Base-by-base conservation (phyloP, 371 early-diverging fungal species). In the Dinochytrium kinnereticum region DNA sequence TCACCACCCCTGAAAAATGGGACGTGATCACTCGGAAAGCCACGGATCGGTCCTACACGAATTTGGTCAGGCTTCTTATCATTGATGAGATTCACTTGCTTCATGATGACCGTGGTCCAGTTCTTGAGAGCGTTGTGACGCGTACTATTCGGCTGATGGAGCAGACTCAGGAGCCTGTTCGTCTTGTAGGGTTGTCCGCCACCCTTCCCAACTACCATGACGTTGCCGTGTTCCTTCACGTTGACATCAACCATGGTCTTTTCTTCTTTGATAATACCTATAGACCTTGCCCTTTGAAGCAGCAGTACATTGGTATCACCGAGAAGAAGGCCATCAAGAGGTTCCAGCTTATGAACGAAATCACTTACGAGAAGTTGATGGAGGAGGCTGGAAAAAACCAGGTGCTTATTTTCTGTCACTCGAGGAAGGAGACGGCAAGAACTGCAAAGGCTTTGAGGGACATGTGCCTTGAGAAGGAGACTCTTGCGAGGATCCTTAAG, bases 1-100 rank as follows among this genome's bases (percentile, higher is more conserved):
- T 99, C 31, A 98, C 99, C 1, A 99, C 99, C 0, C 99, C 99
- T 10, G 99, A 99, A 83, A 99, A 99, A 83, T 99, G 99, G 97
- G 99, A 99, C 84, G 92, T 99, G 34, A 92, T 97, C 61, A 99
- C 99, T 33, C 92, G 99, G 76, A 98, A 97, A 81, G 94, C 94
- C 7, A 93, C 93, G 3, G 97, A 94, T 80, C 89, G 97, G 53
- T 93, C 93, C 69, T 96, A 97, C 82, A 96, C 95, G 34, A 86
- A 92, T 57, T 84, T 96, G 3, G 97, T 99, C 1, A 90, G 95
- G 33, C 87, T 99, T 24, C 86, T 99, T 36, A 96, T 99, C 57
- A 93, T 99, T 81, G 99, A 99, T 84, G 99, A 99, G 87, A 95
- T 99, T 73, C 99, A 99, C 80, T 87, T 99, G 83, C 85, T 99